Evolutionary conservation across 2,329 filamentous ascomycete species (phyloP), one percentile per base, ranked within the genome.

Genomic region (Aspergillus persii): DNA sequence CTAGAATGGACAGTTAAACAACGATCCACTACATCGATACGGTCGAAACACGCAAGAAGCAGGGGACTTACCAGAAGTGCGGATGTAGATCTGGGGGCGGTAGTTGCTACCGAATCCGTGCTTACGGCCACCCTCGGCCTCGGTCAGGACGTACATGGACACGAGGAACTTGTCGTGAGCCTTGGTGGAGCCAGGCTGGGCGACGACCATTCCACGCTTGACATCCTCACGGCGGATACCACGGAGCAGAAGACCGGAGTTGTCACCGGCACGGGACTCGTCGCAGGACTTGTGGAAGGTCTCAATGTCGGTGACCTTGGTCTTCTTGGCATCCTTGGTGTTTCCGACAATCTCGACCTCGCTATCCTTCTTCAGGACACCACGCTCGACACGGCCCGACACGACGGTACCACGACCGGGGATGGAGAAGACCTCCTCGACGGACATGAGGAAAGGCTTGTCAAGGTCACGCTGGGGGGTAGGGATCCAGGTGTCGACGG

Each of bases 271-370:
- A 71, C 91, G 87, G 60, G 94, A 96, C 81, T 96, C 92, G 60
- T 97, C 93, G 80, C 95, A 98, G 53, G 92, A 96, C 87, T 99
- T 99, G 86, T 98, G 97, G 86, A 99, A 99, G 67, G 94, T 99
- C 84, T 99, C 95, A 69, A 99, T 98, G 75, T 99, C 96, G 73
- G 95, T 99, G 66, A 99, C 94, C 85, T 97, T 98, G 79, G 95
- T 98, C 88, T 96, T 97, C 84, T 98, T 91, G 67, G 91, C 81
- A 50, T 87, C 84, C 58, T 81, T 79, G 68, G 89, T 87, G 83
- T 95, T 96, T 76, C 95, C 95, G 62, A 99, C 86, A 65, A 99
- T 86, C 84, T 99, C 95, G 67, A 99, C 87, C 75, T 99, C 95
- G 65, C 88, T 84, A 77, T 99, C 95, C 80, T 87, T 91, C 90